Evolutionary conservation across 2,329 filamentous ascomycete genomes (phyloP).

Genomic region (Plectosphaerella cucumerina): DNA sequence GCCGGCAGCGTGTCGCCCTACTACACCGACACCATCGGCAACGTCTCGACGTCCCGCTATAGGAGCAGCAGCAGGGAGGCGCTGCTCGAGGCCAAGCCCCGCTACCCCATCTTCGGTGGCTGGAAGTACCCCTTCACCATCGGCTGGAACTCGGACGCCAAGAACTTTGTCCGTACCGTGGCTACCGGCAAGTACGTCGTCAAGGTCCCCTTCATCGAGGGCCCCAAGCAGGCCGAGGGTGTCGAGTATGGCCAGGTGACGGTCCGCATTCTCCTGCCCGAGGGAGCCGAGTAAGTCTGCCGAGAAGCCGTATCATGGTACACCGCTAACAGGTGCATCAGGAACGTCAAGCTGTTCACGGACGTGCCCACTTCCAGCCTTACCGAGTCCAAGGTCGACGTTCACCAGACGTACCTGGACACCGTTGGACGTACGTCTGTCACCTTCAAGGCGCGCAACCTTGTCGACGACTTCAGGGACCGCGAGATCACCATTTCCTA

Average conservation of each 20-base stretch:
- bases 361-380: constrained; percentile 63
- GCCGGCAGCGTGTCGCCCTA: constrained; percentile 82
- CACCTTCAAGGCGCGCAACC: constrained; percentile 74
- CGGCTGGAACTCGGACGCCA: constrained; percentile 88
- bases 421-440: constrained; percentile 83
- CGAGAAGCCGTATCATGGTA: background rate
- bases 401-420: constrained; percentile 91
- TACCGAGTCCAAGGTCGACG: constrained; percentile 50
- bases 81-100: constrained; percentile 84
- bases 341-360: constrained; percentile 75
- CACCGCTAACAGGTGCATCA: constrained; percentile 36
- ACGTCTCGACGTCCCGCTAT: constrained; percentile 92
- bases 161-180: constrained; percentile 67
- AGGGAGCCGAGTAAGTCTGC: constrained; percentile 73
- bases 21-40: constrained; percentile 94
- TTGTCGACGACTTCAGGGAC: constrained; percentile 87
- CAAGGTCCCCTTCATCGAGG: constrained; percentile 89
- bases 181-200: constrained; percentile 67
- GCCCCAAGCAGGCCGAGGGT: constrained; percentile 80
- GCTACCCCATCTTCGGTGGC: constrained; percentile 93
- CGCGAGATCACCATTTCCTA: constrained; percentile 83
- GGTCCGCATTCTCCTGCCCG: constrained; percentile 80
- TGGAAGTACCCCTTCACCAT: constrained; percentile 98
- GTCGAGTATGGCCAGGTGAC: constrained; percentile 79
- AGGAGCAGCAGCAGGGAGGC: constrained; percentile 72